phyloP scores from a whole-genome alignment of 176 grass and related monocot genomes.

The Calamus simplicifolius region DNA sequence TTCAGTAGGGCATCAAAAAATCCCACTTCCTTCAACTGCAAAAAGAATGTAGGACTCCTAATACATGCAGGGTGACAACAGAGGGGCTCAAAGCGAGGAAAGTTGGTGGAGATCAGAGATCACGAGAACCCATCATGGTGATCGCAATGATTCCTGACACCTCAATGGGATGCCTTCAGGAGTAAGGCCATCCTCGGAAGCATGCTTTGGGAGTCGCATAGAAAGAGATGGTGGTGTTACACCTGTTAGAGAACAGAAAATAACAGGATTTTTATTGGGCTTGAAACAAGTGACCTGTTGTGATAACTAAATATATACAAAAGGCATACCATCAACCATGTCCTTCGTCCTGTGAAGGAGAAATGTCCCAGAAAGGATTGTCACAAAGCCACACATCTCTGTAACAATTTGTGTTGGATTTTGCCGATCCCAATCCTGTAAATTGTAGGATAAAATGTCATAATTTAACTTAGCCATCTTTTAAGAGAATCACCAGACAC shows the following conservation, averaged over 20 bases:
- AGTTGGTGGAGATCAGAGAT: too few species aligned
- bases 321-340: constrained; percentile 46
- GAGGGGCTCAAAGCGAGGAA: too few species aligned
- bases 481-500: too few species aligned
- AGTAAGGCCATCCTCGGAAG: constrained; percentile 31
- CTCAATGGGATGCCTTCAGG: constrained; percentile 36
- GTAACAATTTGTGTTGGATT: constrained; percentile 75
- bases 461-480: too few species aligned
- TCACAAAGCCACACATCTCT: constrained; percentile 70
- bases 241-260: constrained; percentile 25
- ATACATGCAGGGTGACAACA: too few species aligned
- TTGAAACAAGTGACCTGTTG: too few species aligned
- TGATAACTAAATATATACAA: too few species aligned
- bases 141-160: constrained; percentile 34
- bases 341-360: constrained; percentile 81
- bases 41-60: too few species aligned
- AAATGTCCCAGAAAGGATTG: constrained; percentile 78
- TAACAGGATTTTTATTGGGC: background rate
- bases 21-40: too few species aligned
- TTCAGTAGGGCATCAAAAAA: too few species aligned
- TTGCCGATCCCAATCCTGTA: constrained; percentile 77
- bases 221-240: constrained; percentile 22
- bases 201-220: constrained; percentile 24
- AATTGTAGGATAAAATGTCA: too few species aligned
- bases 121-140: too few species aligned